Conservation (phyloP, 208 protist genomes). For the Leishmania tarentolae region DNA sequence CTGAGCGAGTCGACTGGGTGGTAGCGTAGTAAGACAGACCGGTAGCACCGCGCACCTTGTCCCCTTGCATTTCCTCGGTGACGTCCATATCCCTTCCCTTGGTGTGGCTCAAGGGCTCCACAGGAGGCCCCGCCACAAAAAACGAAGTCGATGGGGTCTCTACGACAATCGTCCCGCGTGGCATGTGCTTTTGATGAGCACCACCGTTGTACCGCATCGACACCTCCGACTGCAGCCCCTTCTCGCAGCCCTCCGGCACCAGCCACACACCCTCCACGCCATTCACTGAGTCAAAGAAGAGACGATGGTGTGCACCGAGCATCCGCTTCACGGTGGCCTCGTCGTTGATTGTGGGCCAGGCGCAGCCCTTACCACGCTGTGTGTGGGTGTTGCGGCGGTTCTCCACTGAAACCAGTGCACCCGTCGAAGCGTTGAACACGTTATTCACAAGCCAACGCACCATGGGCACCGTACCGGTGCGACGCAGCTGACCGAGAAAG, state of each 20-base stretch:
- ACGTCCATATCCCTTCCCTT: background rate
- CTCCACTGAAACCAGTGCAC: constrained; percentile 58
- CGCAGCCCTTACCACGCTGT: constrained; percentile 72
- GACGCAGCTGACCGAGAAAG: constrained; percentile 83
- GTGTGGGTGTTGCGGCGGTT: constrained; percentile 69
- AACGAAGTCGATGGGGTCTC: constrained; percentile 35
- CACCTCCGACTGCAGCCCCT: constrained; percentile 37
- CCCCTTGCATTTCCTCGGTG: background rate
- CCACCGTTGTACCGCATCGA: constrained; percentile 17
- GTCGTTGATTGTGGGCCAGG: constrained; percentile 60
- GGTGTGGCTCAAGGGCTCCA: background rate
- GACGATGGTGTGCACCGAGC: constrained; percentile 59
- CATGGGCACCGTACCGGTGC: constrained; percentile 69
- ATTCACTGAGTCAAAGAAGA: constrained; percentile 63
- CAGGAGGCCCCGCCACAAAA: background rate
- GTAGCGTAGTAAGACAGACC: background rate
- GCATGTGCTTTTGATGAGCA: constrained; percentile 61
- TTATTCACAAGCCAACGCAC: constrained; percentile 66
- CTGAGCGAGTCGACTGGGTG: constrained; percentile 1
- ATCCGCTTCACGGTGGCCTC: constrained; percentile 39
- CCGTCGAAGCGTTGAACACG: constrained; percentile 47
- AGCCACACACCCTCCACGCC: constrained; percentile 75
- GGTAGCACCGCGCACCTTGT: background rate
- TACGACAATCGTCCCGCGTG: constrained; percentile 65
- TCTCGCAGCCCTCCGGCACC: constrained; percentile 26